A percentile compares a stretch with the other conserved stretches of the same genome.
These are phyloP conservation scores for Chenopodium album DNA, from an alignment of 148 eudicot genomes.

Conservation along the genomic window DNA sequence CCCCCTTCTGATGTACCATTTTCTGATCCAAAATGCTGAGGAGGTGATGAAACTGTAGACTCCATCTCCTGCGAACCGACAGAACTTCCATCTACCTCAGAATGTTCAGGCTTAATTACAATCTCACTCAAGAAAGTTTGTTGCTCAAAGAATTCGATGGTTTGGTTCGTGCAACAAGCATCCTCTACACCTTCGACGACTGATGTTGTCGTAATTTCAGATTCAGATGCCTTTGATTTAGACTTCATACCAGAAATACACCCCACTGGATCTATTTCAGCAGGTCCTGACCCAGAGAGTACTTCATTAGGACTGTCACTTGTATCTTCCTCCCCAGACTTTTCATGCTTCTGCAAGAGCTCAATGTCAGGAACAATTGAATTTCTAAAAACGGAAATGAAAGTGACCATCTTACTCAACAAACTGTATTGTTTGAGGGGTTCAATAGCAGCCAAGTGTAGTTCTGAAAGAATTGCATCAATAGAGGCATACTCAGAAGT, in stretches of 20 bases:
- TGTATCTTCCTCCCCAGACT: slow-evolving; percentile 11
- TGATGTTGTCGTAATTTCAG: slow-evolving; percentile 18
- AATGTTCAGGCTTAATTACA: neutral
- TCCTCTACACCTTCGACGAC: slow-evolving; percentile 38
- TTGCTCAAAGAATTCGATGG: slow-evolving; percentile 28
- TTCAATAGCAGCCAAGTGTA: slow-evolving; percentile 44
- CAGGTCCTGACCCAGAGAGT: slow-evolving; percentile 10
- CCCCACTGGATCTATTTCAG: slow-evolving; percentile 14
- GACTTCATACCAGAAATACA: slow-evolving; percentile 17
- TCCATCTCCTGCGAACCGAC: neutral
- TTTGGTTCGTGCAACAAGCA: slow-evolving; percentile 43
- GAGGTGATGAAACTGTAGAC: neutral
- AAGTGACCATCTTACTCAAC: slow-evolving; percentile 34
- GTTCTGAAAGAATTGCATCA: slow-evolving; percentile 48
- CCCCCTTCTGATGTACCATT: slow-evolving; percentile 27
- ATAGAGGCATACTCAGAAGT: slow-evolving; percentile 33
- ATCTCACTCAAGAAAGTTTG: slow-evolving; percentile 27
- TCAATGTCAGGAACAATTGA: slow-evolving; percentile 40
- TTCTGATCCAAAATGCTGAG: slow-evolving; percentile 12
- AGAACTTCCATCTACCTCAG: slow-evolving; percentile 10
- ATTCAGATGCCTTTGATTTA: slow-evolving; percentile 20
- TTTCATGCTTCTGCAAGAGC: slow-evolving; percentile 20
- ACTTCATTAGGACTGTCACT: slow-evolving; percentile 23
- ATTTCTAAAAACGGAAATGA: slow-evolving; percentile 51
- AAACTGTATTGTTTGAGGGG: slow-evolving; percentile 38